phyloP scores from a whole-genome alignment of 1,284 basidiomycete species.

The Taiwanofungus camphoratus region DNA sequence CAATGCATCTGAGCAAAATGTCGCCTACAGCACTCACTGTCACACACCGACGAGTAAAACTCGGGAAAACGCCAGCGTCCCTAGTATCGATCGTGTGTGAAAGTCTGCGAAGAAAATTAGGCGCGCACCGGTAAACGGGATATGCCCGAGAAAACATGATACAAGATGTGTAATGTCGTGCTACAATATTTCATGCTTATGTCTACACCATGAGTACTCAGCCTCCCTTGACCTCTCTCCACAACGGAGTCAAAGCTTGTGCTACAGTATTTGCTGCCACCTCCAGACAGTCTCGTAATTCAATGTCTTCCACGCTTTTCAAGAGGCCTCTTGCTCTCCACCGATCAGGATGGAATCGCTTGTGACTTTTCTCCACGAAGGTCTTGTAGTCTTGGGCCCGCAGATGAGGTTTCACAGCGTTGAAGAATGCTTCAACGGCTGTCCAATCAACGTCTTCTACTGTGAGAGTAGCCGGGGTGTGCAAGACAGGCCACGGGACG shows the following conservation, averaged over 20 bases:
- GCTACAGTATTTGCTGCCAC: constrained; percentile 56
- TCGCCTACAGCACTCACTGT: no score
- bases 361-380: constrained; percentile 63
- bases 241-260: constrained; percentile 55
- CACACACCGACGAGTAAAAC: no score
- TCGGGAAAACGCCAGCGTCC: no score
- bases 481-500: constrained; percentile 69
- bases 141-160: no score
- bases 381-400: constrained; percentile 51
- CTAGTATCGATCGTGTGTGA: no score
- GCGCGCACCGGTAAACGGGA: no score
- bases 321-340: constrained; percentile 54
- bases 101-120: no score
- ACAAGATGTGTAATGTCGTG: no score
- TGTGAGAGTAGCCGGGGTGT: constrained; percentile 41
- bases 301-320: constrained; percentile 45
- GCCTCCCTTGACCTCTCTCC: constrained; percentile 37
- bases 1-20: no score
- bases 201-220: no score
- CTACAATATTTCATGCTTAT: no score
- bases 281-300: constrained; percentile 48
- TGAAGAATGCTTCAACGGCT: constrained; percentile 67
- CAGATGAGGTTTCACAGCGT: constrained; percentile 42
- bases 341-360: constrained; percentile 63
- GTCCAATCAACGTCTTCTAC: constrained; percentile 64